phyloP scores from a whole-genome alignment of 768 basidiomycete species.

The Podaxis sp. region DNA sequence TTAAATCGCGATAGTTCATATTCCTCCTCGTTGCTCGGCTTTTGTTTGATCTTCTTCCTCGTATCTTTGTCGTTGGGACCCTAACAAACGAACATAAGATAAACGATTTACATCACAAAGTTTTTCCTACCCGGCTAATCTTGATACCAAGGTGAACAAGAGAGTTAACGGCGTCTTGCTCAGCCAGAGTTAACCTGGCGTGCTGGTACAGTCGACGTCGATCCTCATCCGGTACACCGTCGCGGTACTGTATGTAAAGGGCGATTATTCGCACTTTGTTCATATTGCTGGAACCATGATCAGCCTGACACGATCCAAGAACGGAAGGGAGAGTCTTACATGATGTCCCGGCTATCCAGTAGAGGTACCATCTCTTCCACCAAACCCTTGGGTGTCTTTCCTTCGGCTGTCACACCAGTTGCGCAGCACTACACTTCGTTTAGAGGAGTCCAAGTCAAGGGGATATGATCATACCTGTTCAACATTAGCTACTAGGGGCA shows the following conservation, averaged over 20 bases:
- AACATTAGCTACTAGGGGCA: slow-evolving; percentile 80
- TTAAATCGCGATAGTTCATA: slow-evolving; percentile 96
- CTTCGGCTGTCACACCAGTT: slow-evolving; percentile 87
- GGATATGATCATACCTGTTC: slow-evolving; percentile 64
- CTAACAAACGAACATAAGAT: slow-evolving; percentile 33
- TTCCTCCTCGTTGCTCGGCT: slow-evolving; percentile 76
- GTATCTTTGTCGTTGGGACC: slow-evolving; percentile 72
- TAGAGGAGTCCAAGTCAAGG: background rate
- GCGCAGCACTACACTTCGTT: slow-evolving; percentile 71
- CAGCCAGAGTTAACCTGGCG: slow-evolving; percentile 79
- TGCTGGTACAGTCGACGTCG: slow-evolving; percentile 93
- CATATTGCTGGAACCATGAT: slow-evolving; percentile 52
- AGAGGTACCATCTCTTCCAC: slow-evolving; percentile 99
- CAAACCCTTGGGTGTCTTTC: slow-evolving; percentile 89
- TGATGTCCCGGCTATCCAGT: slow-evolving; percentile 80
- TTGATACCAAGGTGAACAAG: slow-evolving; percentile 79
- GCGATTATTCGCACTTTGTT: slow-evolving; percentile 98
- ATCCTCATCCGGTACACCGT: slow-evolving; percentile 99
- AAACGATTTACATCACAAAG: background rate
- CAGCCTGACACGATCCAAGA: slow-evolving; percentile 2
- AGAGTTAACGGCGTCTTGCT: slow-evolving; percentile 93
- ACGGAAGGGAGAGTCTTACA: slow-evolving; percentile 45
- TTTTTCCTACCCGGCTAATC: slow-evolving; percentile 67
- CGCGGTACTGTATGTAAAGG: slow-evolving; percentile 90
- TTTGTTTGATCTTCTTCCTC: slow-evolving; percentile 81